These are phyloP conservation scores for Colletotrichum cordylinicola DNA, from an alignment of 2,329 filamentous ascomycete genomes.

Conservation along the genomic window DNA sequence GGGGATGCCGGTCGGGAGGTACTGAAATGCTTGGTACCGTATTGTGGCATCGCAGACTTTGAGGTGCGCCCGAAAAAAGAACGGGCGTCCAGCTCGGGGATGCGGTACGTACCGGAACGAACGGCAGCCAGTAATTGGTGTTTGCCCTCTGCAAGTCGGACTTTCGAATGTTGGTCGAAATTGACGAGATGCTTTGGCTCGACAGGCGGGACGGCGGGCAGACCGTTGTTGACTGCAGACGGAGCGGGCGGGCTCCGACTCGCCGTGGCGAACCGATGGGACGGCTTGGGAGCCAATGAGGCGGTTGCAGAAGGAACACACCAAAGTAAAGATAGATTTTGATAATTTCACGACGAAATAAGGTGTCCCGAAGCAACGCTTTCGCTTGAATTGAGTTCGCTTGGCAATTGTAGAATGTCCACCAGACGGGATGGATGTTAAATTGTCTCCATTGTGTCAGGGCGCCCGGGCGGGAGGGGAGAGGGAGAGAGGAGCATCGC, in stretches of 20 bases:
- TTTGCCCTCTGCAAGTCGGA: neutral
- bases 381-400: neutral
- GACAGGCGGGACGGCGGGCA: neutral
- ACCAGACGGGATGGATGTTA: neutral
- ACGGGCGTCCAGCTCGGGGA: neutral
- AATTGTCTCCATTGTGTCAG: neutral
- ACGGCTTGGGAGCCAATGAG: neutral
- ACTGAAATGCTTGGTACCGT: neutral
- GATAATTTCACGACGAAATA: neutral
- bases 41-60: neutral
- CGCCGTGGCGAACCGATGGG: neutral
- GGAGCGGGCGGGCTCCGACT: constrained; percentile 1
- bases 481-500: neutral
- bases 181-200: neutral
- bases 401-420: neutral
- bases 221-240: neutral
- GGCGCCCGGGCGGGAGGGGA: neutral
- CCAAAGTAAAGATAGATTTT: neutral
- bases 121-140: neutral
- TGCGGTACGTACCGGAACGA: neutral
- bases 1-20: neutral
- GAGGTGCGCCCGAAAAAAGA: neutral
- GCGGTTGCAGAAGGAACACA: neutral
- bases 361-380: neutral
- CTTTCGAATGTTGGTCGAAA: neutral